Evolutionary conservation across 345 rosid genomes (phyloP), one percentile per base, ranked within the genome.

Genomic region (Lepidium africanum): DNA sequence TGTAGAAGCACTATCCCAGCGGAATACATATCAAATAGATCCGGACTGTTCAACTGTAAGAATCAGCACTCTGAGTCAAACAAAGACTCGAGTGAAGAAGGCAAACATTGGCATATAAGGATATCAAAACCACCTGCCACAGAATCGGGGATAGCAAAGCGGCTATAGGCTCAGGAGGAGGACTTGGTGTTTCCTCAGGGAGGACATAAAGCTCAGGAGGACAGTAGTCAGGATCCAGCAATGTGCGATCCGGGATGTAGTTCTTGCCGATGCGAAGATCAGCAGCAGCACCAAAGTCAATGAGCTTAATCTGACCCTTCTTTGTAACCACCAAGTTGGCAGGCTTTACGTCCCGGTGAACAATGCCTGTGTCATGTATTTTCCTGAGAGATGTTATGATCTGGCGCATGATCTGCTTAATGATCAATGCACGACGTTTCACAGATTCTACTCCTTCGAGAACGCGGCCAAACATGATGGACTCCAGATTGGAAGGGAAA

Each of bases 181-280:
- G 98, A 49, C 82, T 86, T 2, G 96, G 98, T 9, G 97, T 90
- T 78, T 86, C 86, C 83, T 90, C 97, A 0, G 98, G 98, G 52
- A 93, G 94, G 39, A 93, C 98, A 77, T 84, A 93, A 42, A 84
- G 84, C 76, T 93, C 98, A 7, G 97, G 98, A 13, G 97, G 98
- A 63, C 90, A 93, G 58, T 86, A 93, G 72, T 83, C 96, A 16
- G 98, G 97, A 78, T 93, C 98, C 8, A 93, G 86, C 73, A 93
- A 81, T 7, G 77, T 69, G 30, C 84, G 81, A 11, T 90, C 50
- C 0, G 97, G 97, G 54, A 87, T 71, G 69, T 83, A 93, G 67
- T 93, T 93, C 82, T 93, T 93, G 41, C 98, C 98, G n/a, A 90
- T 93, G 14, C 98, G 90, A 50, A 93, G 96, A 72, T 93, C 98